Base-by-base conservation (phyloP, 306 rosid species). In the Vigna reflexopilosa region DNA sequence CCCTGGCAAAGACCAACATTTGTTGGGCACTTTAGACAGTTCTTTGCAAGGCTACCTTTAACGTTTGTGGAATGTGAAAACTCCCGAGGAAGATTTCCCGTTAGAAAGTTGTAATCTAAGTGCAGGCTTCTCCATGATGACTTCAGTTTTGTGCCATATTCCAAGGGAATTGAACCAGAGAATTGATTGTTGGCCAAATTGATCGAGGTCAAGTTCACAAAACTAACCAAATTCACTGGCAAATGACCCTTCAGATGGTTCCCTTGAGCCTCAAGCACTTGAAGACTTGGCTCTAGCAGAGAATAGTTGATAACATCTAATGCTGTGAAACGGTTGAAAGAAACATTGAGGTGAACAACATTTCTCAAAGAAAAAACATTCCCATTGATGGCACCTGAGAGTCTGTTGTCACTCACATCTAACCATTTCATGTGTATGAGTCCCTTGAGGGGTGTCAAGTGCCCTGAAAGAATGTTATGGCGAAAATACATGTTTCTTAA, bases 1-100 rank as follows among this genome's bases (percentile, higher is more conserved):
- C 34, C 34, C 34, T 2, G 74, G 76, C 88, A 85, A 7, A 83
- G 28, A n/a, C 15, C 17, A 70, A 77, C 30, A 59, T 17, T 47
- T 10, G 52, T 5, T 19, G 88, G 89, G 20, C 88, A 87, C 50
- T 30, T 55, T 34, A 89, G 87, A 83, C 91, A 89, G 28, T 87
- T 89, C n/a, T 45, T 62, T 63, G 90, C 86, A 51, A 87, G 67
- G 13, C 81, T 84, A 9, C 84, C 88, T 66, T 20, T 78, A 56
- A 80, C 8, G 16, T 22, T 72, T 16, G 28, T 40, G 61, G 55
- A 16, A 44, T 14, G 83, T 54, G 15, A 13, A 67, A 87, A 83
- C 64, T 81, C 83, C 0, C 44, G 11, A 1, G 87, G 89, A 81
- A 81, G 81, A 66, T 57, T 44, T 13, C 88, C 93, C 6, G 48